phyloP scores from a whole-genome alignment of 1,284 basidiomycete species.

The Farysia itapuensis region DNA sequence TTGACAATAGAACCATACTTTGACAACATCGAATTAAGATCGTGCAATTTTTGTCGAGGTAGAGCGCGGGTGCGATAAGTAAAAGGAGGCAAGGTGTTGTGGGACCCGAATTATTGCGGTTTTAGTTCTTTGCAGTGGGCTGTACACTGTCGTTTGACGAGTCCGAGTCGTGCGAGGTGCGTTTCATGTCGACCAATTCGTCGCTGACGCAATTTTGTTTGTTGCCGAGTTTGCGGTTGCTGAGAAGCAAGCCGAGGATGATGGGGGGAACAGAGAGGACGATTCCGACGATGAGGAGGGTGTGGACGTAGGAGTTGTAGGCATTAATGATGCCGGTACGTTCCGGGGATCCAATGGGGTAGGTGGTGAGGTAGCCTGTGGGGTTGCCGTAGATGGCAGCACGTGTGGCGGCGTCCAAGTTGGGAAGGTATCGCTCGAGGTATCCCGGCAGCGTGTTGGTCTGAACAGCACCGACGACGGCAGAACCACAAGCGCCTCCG shows the following conservation, averaged over 20 bases:
- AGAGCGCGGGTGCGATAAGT: too few relatives aligned
- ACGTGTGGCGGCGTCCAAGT: slow-evolving; percentile 16
- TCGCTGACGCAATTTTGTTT: slow-evolving; percentile 56
- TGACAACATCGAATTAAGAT: too few relatives aligned
- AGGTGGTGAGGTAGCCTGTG: slow-evolving; percentile 1
- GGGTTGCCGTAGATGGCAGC: slow-evolving; percentile 20
- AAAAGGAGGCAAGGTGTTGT: too few relatives aligned
- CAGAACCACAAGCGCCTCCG: slow-evolving; percentile 51
- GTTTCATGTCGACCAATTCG: slow-evolving; percentile 48
- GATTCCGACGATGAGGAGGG: slow-evolving; percentile 46
- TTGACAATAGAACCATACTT: too few relatives aligned
- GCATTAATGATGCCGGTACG: slow-evolving; percentile 43
- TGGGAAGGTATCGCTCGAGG: slow-evolving; percentile 32
- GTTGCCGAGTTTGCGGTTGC: slow-evolving; percentile 45
- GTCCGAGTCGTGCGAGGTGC: slow-evolving; percentile 14
- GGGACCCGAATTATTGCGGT: too few relatives aligned
- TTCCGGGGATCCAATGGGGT: slow-evolving; percentile 38
- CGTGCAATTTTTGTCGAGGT: too few relatives aligned
- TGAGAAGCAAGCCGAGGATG: slow-evolving; percentile 38
- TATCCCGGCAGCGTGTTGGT: slow-evolving; percentile 34
- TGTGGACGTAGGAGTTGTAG: slow-evolving; percentile 51
- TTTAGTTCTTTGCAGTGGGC: not conserved
- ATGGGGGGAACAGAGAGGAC: slow-evolving; percentile 46
- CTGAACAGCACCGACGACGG: slow-evolving; percentile 50
- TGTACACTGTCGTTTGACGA: not conserved